These are phyloP conservation scores for Stentor coeruleus DNA, from an alignment of 73 alveolate species.

Conservation along the genomic window DNA sequence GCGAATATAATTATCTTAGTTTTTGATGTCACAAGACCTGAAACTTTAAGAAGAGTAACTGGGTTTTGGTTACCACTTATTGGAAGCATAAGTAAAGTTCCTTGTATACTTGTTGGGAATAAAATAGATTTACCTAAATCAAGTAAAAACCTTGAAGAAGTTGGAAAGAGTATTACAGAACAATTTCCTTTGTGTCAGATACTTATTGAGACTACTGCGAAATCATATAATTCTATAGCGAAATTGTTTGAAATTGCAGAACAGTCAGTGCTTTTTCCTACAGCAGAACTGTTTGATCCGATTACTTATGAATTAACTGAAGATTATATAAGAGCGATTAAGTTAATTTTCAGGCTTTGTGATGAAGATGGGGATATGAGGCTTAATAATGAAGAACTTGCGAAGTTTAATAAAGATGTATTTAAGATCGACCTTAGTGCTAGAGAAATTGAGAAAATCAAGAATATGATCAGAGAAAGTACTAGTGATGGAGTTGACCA, in stretches of 20 bases:
- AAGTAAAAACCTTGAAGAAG: neutral
- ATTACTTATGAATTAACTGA: neutral
- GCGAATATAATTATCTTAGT: neutral
- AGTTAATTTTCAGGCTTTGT: conserved; percentile 2
- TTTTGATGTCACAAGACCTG: neutral
- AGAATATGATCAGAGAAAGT: neutral
- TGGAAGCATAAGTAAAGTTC: neutral
- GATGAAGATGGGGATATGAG: neutral
- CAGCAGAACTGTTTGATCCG: neutral
- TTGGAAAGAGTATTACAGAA: neutral
- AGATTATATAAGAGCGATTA: neutral
- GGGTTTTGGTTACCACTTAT: conserved; percentile 14
- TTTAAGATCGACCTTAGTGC: neutral
- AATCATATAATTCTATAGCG: neutral
- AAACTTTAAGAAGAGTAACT: neutral
- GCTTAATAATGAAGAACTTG: neutral
- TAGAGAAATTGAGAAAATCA: neutral
- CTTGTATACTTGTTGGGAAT: conserved; percentile 9
- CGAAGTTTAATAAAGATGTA: neutral
- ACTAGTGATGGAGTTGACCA: neutral
- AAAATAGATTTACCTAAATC: neutral
- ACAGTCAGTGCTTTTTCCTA: neutral
- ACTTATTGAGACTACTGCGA: conserved; percentile 18
- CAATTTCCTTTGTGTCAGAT: neutral
- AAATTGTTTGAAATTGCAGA: conserved; percentile 4